These are phyloP conservation scores for Starmerella vaccinii DNA, from an alignment of 805 yeast genomes.

Conservation along the genomic window DNA sequence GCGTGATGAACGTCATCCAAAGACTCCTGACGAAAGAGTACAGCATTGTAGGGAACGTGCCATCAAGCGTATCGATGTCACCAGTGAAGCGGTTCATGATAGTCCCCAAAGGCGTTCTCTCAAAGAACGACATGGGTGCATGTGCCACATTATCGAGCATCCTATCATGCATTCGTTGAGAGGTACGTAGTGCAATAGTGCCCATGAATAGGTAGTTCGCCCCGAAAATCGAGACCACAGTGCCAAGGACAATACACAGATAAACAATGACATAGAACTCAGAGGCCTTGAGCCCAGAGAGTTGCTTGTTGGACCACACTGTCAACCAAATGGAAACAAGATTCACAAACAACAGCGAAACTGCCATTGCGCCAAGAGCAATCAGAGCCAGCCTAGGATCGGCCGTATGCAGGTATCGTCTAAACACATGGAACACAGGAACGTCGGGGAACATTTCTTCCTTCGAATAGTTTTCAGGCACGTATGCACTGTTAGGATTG, in stretches of 20 bases:
- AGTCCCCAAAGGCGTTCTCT: conserved; percentile 88
- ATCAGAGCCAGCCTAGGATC: conserved; percentile 5
- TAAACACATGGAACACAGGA: conserved; percentile 14
- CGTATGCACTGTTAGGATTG: not conserved
- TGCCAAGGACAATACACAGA: conserved; percentile 8
- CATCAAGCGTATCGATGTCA: conserved; percentile 80
- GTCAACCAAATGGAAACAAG: conserved; percentile 22
- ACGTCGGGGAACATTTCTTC: conserved; percentile 38
- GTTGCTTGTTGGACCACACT: conserved; percentile 21
- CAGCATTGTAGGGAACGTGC: conserved; percentile 37
- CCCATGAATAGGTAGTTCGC: conserved; percentile 18
- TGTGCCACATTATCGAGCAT: conserved; percentile 66
- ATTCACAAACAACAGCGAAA: conserved; percentile 10
- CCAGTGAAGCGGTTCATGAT: conserved; percentile 80
- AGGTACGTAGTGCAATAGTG: conserved; percentile 13
- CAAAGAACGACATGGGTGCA: conserved; percentile 90
- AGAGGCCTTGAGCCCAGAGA: conserved; percentile 20
- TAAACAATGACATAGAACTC: conserved; percentile 19
- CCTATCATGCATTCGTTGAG: conserved; percentile 39
- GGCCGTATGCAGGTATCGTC: conserved; percentile 15
- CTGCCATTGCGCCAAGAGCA: conserved; percentile 9
- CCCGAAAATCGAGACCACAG: conserved; percentile 9
- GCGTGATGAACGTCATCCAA: conserved; percentile 28
- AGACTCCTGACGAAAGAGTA: conserved; percentile 30
- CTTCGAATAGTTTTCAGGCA: conserved; percentile 10